A percentile compares a stretch with the other conserved stretches of the same genome.
These are phyloP conservation scores for Pyracantha coccinea DNA, from an alignment of 331 rosid genomes.

Conservation along the genomic window DNA sequence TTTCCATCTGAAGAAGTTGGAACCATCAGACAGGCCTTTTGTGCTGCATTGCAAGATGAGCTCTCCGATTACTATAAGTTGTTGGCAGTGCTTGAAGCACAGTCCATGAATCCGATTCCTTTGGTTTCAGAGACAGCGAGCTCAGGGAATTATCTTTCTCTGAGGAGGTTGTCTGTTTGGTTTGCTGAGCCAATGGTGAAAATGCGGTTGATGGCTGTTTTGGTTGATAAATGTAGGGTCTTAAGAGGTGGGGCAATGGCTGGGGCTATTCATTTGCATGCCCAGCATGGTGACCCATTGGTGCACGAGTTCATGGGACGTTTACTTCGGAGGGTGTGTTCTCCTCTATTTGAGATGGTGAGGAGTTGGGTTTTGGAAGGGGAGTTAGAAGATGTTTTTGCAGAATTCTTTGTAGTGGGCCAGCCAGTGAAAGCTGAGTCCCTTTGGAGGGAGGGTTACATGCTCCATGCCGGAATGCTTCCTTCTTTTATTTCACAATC, in stretches of 20 bases:
- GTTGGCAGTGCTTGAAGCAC: conserved; percentile 82
- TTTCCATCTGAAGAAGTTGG: conserved; percentile 82
- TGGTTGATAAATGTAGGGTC: conserved; percentile 86
- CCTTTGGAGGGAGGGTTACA: conserved; percentile 98
- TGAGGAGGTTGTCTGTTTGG: conserved; percentile 86
- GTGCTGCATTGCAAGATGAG: conserved; percentile 95
- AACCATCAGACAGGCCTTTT: conserved; percentile 91
- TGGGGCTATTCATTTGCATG: conserved; percentile 86
- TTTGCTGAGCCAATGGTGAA: conserved; percentile 89
- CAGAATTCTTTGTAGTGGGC: conserved; percentile 80
- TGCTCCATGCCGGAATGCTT: conserved; percentile 82
- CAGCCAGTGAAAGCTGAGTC: conserved; percentile 96
- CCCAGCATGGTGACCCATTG: conserved; percentile 90
- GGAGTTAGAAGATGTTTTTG: conserved; percentile 83
- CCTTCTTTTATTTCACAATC: conserved; percentile 88
- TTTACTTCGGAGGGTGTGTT: conserved; percentile 75
- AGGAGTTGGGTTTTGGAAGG: conserved; percentile 95
- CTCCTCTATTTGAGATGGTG: conserved; percentile 93
- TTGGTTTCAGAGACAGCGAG: conserved; percentile 54
- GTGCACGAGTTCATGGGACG: conserved; percentile 82
- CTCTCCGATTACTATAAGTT: conserved; percentile 81
- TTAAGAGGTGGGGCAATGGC: conserved; percentile 96
- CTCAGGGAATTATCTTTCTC: conserved; percentile 68
- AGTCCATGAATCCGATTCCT: conserved; percentile 79
- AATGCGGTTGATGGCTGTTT: conserved; percentile 91